Evolutionary conservation across 2,329 filamentous ascomycete species (phyloP).

Genomic region (Aspergillus fijiensis): DNA sequence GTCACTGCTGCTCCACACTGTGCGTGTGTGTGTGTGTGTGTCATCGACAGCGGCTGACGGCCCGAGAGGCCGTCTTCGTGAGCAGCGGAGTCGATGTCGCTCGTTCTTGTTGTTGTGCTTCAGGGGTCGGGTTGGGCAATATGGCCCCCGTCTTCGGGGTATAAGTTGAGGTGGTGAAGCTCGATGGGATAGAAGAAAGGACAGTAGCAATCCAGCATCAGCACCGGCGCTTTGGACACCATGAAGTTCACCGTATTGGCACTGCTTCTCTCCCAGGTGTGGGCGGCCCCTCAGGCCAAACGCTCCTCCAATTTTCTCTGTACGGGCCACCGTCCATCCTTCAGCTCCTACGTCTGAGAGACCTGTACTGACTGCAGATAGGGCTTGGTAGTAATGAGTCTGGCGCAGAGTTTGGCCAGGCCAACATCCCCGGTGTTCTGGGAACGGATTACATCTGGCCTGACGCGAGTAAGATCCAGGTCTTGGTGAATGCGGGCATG

Average conservation of each 20-base stretch:
- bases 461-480: conserved; percentile 51
- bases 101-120: background rate
- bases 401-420: conserved; percentile 65
- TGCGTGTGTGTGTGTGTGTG: background rate
- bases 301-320: conserved; percentile 15
- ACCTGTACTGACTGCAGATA: conserved; percentile 5
- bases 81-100: background rate
- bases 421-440: conserved; percentile 55
- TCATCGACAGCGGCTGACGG: background rate
- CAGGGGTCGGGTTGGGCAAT: background rate
- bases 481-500: conserved; percentile 53
- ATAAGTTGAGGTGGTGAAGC: background rate
- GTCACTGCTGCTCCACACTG: background rate
- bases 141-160: background rate
- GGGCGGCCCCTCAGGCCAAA: conserved; percentile 12
- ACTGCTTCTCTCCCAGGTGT: conserved; percentile 6
- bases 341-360: background rate
- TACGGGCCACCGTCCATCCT: background rate
- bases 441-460: conserved; percentile 66
- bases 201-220: background rate
- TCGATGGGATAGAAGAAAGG: background rate
- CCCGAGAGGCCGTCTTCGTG: conserved; percentile 4
- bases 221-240: background rate
- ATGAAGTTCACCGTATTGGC: conserved; percentile 11
- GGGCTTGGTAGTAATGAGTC: conserved; percentile 55